Base-by-base conservation (phyloP, 495 filamentous ascomycete genomes). In the Penicillium pulvis region DNA sequence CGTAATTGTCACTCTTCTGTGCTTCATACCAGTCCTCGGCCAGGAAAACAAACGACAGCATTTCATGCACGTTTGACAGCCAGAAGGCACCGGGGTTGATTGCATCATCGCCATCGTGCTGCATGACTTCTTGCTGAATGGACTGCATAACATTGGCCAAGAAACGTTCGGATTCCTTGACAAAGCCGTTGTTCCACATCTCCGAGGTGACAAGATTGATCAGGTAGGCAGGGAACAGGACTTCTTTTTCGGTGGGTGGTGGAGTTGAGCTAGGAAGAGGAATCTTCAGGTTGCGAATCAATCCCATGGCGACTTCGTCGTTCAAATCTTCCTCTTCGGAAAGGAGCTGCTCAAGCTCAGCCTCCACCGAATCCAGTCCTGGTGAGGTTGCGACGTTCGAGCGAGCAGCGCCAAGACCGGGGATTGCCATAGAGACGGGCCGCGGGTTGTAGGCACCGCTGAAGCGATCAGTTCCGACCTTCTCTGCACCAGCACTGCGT, bases 171-270 rank as follows among this genome's bases (percentile, higher is more conserved):
- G 94, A 98, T 77, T 99, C 94, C 79, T 99, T 98, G 61, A 99
- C 95, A 70, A 96, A 99, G 26, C 94, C 94, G 67, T 99, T 99
- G 80, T 99, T 99, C 94, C 94, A 99, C 94, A 99, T 99, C 76
- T 99, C 94, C 12, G 92, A 96, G 14, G 94, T 99, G 47, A 99
- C 94, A 31, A 99, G 85, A 73, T 99, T 99, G 77, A 99, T 99
- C 58, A 99, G 85, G 69, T 97, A 99, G 2, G 94, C 92, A 20
- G 94, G 95, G 84, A 98, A 99, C 51, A 99, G 79, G 33, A 99
- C 93, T 71, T 99, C 94, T 79, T 99, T 99, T 76, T 98, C 95
- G 26, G 90, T 92, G 9, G 93, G 92, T 24, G 91, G 87, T 8
- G 94, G 93, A 53, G 82, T 91, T 11, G 87, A 87, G 58, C 86